phyloP scores from a whole-genome alignment of 148 eudicot species.

The Camellia japonica region DNA sequence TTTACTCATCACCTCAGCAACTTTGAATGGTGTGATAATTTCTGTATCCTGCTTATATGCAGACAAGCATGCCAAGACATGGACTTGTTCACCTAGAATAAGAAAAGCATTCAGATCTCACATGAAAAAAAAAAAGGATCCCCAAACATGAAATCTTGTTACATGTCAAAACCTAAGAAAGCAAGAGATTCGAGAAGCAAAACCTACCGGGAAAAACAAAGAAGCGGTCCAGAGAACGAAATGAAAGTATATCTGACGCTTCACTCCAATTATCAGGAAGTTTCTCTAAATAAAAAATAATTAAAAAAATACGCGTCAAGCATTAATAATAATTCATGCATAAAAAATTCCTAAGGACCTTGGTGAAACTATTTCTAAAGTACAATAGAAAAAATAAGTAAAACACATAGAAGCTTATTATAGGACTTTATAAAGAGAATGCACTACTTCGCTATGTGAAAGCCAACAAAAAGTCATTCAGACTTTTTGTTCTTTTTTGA shows the following conservation, averaged over 20 bases:
- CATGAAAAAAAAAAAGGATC: background rate
- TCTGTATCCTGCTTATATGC: conserved; percentile 74
- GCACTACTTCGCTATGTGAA: background rate
- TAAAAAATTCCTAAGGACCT: background rate
- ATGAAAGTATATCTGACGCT: conserved; percentile 59
- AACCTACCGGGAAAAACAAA: conserved; percentile 85
- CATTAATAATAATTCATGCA: conserved; percentile 8
- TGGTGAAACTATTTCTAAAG: background rate
- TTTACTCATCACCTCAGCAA: conserved; percentile 83
- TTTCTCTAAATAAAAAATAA: conserved; percentile 39
- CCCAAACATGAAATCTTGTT: conserved; percentile 6
- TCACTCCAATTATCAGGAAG: conserved; percentile 69
- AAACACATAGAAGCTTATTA: background rate
- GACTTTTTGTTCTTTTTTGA: background rate
- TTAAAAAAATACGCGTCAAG: conserved; percentile 10
- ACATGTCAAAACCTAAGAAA: background rate
- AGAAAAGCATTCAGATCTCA: conserved; percentile 9
- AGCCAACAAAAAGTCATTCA: background rate
- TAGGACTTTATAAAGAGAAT: background rate
- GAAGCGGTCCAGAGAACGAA: conserved; percentile 70
- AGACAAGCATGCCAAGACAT: conserved; percentile 80
- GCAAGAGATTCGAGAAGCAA: conserved; percentile 2
- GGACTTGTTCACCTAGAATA: conserved; percentile 81
- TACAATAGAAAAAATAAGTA: background rate
- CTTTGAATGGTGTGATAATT: conserved; percentile 90